Base-by-base conservation (phyloP, 495 filamentous ascomycete genomes). In the Barbatosphaeria neglecta region DNA sequence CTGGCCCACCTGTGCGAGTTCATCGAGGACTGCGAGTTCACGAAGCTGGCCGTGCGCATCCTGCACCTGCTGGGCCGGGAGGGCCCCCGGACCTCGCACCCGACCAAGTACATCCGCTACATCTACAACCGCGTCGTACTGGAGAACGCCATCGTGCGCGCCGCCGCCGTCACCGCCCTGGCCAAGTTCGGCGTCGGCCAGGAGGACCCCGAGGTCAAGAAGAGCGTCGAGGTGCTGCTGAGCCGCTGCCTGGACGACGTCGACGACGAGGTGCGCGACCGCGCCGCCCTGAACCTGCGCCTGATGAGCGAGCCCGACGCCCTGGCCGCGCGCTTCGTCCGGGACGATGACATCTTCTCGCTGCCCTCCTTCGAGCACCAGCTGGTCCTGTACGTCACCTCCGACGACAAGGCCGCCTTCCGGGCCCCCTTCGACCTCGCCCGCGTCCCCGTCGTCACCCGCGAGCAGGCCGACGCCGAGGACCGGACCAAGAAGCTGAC, bases 11-110 rank as follows among this genome's bases (percentile, higher is more conserved):
- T 99, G 15, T 96, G 90, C 68, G 92, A 99, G 60, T 99, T 99
- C 64, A 97, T 99, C 52, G 92, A 99, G 64, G 92, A 99, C 61
- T 99, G 92, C 73, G 92, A 99, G 58, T 99, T 96, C 64, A 96
- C 92, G 16, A 99, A 99, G 68, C 76, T 99, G 44, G 90, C 93
- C 28, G 90, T 99, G 41, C 81, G 93, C 38, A 88, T 97, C 50
- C 69, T 99, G 31, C 90, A 97, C 67, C 76, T 97, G 22, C 78
- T 99, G 25, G 92, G 93, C 53, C 73, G 86, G 20, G 92, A 99
- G 69, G 93, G 92, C 17, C 93, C 93, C 25, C 93, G 89, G 72
- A 97, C 93, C 5, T 81, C 86, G 5, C 86, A 95, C 53, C 93
- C 92, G 3, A 97, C 90, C 45, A 97, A 97, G 73, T 99, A 95